Base-by-base conservation (phyloP, 768 basidiomycete genomes). In the Podaxis sp. region DNA sequence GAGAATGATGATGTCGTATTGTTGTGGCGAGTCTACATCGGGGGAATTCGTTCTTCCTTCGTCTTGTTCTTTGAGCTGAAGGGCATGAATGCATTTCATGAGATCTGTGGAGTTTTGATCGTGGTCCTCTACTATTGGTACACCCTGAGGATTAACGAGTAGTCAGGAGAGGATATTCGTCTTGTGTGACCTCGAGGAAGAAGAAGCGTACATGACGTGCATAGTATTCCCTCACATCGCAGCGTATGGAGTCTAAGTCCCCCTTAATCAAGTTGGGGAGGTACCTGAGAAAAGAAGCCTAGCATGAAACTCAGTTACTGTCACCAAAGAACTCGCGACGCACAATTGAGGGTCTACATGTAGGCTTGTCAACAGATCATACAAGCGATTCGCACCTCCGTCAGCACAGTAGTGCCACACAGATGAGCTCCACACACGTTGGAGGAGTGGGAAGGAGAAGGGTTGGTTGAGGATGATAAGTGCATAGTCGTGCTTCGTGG, bases 401-500 rank as follows among this genome's bases (percentile, higher is more conserved):
- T 96, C 94, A 2, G 94, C 94, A 70, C 93, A 96, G 58, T 80
- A 82, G 41, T 75, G 80, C 83, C 86, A 85, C 55, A 72, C 67
- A 10, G 76, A 77, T 12, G 79, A 72, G 13, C 71, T 70, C 83
- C 86, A 97, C 8, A 95, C 73, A 10, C 81, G 80, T 13, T 75
- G 69, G 48, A 98, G 80, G 46, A 97, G 80, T 10, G 76, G 66
- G 3, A 74, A 66, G 24, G 87, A 86, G 71, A 96, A 94, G 0
- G 94, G 90, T 64, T 96, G 93, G 73, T 99, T 98, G 60, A 98
- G 82, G 67, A 99, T 87, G 67, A 98, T 87, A 63, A 98, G 78
- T 0, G 88, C 92, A 46, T 79, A 78, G 51, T 69, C 33, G 40
- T 59, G 60, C 41, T 64, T 63, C 52, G 22, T 64, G 66, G 57